Conservation (phyloP, 208 protist species). For the Trichomonas vaginalis region DNA sequence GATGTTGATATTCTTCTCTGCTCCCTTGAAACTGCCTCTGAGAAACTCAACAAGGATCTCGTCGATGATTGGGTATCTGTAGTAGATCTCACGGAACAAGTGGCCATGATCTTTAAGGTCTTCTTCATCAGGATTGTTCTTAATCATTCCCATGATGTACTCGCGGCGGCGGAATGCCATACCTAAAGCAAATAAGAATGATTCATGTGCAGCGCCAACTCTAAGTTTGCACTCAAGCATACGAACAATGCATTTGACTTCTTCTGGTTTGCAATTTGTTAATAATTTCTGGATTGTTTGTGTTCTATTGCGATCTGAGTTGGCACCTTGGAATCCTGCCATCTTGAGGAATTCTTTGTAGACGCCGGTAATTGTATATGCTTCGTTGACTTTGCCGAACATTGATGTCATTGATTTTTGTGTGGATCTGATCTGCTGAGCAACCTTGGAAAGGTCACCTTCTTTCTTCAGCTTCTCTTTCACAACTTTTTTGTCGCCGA, state of each 20-base stretch:
- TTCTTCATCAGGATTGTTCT: neutral
- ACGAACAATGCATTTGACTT: conserved; percentile 21
- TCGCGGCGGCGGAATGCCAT: neutral
- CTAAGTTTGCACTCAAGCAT: neutral
- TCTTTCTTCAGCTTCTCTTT: neutral
- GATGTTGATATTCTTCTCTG: conserved; percentile 34
- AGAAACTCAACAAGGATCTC: neutral
- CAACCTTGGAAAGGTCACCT: neutral
- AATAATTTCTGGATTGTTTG: neutral
- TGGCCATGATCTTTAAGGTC: neutral
- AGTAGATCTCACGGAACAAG: neutral
- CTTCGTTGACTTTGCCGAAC: neutral
- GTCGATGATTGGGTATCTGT: neutral
- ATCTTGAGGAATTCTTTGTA: neutral
- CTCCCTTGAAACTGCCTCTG: neutral
- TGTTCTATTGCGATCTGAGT: neutral
- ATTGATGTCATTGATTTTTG: neutral
- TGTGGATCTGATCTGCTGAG: neutral
- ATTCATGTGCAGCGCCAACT: neutral
- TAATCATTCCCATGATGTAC: neutral
- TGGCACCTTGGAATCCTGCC: neutral
- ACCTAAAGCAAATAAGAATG: neutral
- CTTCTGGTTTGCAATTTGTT: neutral
- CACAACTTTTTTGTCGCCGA: neutral
- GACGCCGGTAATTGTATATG: neutral